phyloP scores from a whole-genome alignment of 106 monocot species.

The Acorus gramineus region DNA sequence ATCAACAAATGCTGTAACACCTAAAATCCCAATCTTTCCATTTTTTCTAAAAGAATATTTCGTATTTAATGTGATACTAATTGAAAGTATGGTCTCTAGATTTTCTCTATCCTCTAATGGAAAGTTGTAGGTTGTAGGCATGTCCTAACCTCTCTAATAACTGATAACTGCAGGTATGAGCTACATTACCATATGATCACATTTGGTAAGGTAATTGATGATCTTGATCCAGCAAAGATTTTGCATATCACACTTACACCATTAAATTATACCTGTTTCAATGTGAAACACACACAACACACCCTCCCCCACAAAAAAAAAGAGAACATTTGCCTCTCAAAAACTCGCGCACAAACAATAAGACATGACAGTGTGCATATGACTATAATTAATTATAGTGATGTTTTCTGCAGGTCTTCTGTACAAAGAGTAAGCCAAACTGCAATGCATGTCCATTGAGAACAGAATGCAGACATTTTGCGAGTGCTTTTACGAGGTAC shows the following conservation, averaged over 20 bases:
- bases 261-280: too few species aligned
- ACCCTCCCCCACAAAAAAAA: too few species aligned
- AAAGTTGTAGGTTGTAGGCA: too few species aligned
- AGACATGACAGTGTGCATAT: too few species aligned
- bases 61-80: not conserved
- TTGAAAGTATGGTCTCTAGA: not conserved
- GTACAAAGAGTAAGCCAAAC: conserved; percentile 3
- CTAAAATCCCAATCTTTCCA: too few species aligned
- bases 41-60: conserved; percentile 8
- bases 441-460: conserved; percentile 3
- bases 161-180: not conserved
- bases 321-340: too few species aligned
- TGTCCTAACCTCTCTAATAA: too few species aligned
- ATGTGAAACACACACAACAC: too few species aligned
- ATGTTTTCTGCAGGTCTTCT: conserved; percentile 1
- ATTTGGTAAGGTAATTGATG: not conserved
- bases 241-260: not conserved
- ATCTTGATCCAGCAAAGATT: not conserved
- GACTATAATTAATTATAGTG: not conserved
- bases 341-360: too few species aligned
- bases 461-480: conserved; percentile 4
- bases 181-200: conserved; percentile 5
- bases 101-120: not conserved
- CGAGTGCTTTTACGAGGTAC: conserved; percentile 4
- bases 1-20: conserved; percentile 44